Evolutionary conservation across 169 alveolate genomes (phyloP).

Genomic region (Cryptosporidium xiaoi): DNA sequence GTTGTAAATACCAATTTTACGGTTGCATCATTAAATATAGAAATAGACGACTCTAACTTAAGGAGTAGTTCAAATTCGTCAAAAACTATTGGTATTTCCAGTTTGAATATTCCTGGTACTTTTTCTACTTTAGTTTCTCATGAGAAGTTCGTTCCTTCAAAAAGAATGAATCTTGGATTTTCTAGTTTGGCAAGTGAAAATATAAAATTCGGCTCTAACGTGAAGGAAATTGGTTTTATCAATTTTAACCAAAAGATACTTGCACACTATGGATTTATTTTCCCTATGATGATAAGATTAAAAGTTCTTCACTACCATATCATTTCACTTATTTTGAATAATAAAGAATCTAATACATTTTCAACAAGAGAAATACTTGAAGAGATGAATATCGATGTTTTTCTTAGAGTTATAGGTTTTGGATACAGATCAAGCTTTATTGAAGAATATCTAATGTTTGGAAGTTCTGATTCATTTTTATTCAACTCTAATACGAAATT

Average conservation of each 20-base stretch:
- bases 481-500: conserved; percentile 12
- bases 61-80: not conserved
- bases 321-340: not conserved
- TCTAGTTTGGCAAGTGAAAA: conserved; percentile 19
- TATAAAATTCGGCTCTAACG: conserved; percentile 19
- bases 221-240: conserved; percentile 15
- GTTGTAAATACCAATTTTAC: conserved; percentile 40
- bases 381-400: conserved; percentile 41
- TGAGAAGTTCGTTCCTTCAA: conserved; percentile 49
- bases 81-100: not conserved
- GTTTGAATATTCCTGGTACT: conserved; percentile 34
- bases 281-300: conserved; percentile 59
- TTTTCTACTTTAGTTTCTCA: not conserved
- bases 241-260: conserved; percentile 64
- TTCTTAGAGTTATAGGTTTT: conserved; percentile 63
- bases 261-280: conserved; percentile 72
- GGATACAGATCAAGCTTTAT: conserved; percentile 60
- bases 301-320: conserved; percentile 45
- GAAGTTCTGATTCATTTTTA: not conserved
- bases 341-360: not conserved
- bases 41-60: conserved; percentile 5
- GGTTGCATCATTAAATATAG: conserved; percentile 69
- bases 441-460: conserved; percentile 56
- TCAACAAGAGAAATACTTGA: conserved; percentile 59
- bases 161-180: conserved; percentile 65